Conservation (phyloP, 2,329 filamentous ascomycete genomes). For the Trichoderma sp. region DNA sequence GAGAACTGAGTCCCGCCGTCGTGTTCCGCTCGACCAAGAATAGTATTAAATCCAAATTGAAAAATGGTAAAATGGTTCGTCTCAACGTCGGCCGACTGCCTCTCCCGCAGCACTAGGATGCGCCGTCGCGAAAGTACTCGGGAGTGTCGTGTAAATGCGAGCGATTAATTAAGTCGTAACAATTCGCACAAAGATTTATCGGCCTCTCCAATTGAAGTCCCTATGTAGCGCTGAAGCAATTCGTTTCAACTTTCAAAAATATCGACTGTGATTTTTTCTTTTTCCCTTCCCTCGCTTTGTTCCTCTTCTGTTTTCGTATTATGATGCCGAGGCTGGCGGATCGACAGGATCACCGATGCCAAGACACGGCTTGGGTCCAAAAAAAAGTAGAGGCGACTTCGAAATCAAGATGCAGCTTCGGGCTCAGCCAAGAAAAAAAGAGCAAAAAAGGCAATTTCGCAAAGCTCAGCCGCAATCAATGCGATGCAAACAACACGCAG, state of each 20-base stretch:
- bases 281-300: neutral
- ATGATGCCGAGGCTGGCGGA: conserved; percentile 4
- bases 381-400: neutral
- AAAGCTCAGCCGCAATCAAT: neutral
- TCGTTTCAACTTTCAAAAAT: neutral
- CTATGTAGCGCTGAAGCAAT: neutral
- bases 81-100: neutral
- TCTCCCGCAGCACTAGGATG: neutral
- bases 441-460: neutral
- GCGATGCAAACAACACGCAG: neutral
- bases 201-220: neutral
- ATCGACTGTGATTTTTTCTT: neutral
- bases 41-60: neutral
- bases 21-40: neutral
- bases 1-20: neutral
- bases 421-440: neutral
- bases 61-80: neutral
- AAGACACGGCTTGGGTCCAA: neutral
- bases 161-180: neutral
- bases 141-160: neutral
- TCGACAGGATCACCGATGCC: conserved; percentile 8
- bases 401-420: conserved; percentile 8
- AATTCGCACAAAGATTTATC: neutral
- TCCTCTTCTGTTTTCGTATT: neutral
- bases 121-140: neutral